Base-by-base conservation (phyloP, 2,329 filamentous ascomycete genomes). In the Venturia oleaginea region DNA sequence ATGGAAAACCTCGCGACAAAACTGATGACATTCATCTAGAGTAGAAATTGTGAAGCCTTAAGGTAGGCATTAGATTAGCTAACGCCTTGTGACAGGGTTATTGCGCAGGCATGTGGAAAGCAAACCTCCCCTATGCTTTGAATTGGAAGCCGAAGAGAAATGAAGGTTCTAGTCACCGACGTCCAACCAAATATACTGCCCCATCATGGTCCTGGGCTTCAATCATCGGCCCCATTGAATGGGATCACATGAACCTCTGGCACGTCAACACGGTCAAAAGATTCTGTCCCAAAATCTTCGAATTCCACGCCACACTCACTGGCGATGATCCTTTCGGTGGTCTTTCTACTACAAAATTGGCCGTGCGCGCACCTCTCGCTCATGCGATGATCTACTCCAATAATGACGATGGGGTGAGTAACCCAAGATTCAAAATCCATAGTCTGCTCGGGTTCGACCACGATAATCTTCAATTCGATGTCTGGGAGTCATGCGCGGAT, bases 201-300 rank as follows among this genome's bases (percentile, higher is more conserved):
- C 57, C 57, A 24, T 19, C 30, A 13, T 60, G 57, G 57, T 60
- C 57, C 8, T 60, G 57, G 57, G 57, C 57, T 17, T 60, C 57
- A 2, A 6, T 34, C 30, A 30, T 57, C 22, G 51, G 51, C 5
- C 51, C 51, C 2, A 43, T 43, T 17, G 40, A 43, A 43, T 43
- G 40, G 40, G 40, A 43, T 17, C 40, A 43, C 15, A 6, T 17
- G 3, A 43, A 43, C n/a, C n/a, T 17, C 3, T 43, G 40, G 40
- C 40, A 43, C 7, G 17, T 43, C 17, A 43, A 43, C 40, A 43
- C 40, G 7, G n/a, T n/a, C 15, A 43, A 43, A 43, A 2, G n/a
- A 2, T n/a, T n/a, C 7, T 43, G 17, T 43, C 40, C 40, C 2
- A 3, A 19, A 5, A n/a, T 43, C 40, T 6, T 43, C 40, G 13